Conservation (phyloP, 768 basidiomycete species). For the Butyriboletus loyo region DNA sequence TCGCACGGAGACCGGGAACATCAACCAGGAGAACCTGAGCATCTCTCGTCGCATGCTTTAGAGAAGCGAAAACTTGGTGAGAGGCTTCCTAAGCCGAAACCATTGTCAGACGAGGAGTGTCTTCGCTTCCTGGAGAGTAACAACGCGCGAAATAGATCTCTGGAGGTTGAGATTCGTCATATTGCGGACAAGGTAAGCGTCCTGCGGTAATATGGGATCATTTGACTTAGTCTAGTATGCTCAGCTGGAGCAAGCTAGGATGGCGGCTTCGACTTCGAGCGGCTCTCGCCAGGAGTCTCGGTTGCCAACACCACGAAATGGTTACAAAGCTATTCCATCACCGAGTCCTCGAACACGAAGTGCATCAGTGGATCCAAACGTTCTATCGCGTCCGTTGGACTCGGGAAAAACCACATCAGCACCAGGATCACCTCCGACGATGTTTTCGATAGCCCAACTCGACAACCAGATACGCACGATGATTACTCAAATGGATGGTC, state of each 20-base stretch:
- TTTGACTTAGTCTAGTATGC: not conserved
- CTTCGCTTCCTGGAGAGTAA: constrained; percentile 39
- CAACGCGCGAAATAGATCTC: constrained; percentile 37
- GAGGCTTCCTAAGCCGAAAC: constrained; percentile 13
- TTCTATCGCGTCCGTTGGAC: constrained; percentile 4
- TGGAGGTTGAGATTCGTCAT: constrained; percentile 44
- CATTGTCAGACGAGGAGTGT: constrained; percentile 38
- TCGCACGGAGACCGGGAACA: constrained; percentile 1
- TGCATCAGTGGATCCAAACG: constrained; percentile 20
- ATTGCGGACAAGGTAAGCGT: constrained; percentile 36
- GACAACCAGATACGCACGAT: constrained; percentile 37
- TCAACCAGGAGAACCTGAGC: not conserved
- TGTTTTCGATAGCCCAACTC: constrained; percentile 29
- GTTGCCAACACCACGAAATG: not conserved
- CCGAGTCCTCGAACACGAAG: constrained; percentile 18
- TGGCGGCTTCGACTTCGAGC: constrained; percentile 1
- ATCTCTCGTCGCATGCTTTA: not conserved
- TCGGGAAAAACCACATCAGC: not conserved
- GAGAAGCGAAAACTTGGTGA: not conserved
- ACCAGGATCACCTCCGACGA: constrained; percentile 4
- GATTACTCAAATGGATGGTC: constrained; percentile 34
- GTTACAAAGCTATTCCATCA: not conserved
- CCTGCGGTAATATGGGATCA: not conserved
- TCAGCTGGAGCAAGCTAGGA: constrained; percentile 24
- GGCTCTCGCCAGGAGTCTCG: not conserved